These are phyloP conservation scores for Flaveria trinervia DNA, from an alignment of 129 eudicot species.

Conservation along the genomic window DNA sequence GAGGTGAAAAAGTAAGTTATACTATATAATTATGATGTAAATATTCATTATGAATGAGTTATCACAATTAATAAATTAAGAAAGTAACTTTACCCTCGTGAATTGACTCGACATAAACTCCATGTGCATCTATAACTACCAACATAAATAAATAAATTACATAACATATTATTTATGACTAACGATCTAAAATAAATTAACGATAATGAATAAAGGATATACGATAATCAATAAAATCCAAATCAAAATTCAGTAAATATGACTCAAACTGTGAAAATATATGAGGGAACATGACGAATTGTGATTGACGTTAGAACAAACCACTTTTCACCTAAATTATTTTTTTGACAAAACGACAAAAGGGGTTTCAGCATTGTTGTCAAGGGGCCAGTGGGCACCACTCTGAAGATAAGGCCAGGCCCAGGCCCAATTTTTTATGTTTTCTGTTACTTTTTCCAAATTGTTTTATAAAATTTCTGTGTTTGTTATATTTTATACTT, in stretches of 20 bases:
- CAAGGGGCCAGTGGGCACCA: not conserved
- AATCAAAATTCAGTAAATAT: not conserved
- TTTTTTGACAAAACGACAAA: not conserved
- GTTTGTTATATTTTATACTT: no score
- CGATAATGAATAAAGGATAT: not conserved
- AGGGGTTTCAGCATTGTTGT: not conserved
- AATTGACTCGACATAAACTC: no score
- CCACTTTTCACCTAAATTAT: not conserved
- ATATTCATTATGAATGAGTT: no score
- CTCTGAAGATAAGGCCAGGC: not conserved
- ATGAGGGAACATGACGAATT: not conserved
- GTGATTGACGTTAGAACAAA: conserved; percentile 1
- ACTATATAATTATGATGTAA: no score
- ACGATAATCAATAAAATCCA: not conserved
- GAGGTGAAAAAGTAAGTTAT: no score
- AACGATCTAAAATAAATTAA: not conserved
- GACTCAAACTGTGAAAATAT: not conserved
- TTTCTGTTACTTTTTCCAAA: no score
- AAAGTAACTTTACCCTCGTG: no score
- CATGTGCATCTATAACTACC: no score
- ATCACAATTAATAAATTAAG: no score
- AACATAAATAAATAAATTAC: no score
- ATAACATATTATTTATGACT: no score
- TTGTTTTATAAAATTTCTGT: no score
- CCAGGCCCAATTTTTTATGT: not conserved